Percentiles rank a stretch among this genome's conserved stretches.
Evolutionary conservation across 2,329 filamentous ascomycete species (phyloP).

Genomic region (Diaporthe sp.): DNA sequence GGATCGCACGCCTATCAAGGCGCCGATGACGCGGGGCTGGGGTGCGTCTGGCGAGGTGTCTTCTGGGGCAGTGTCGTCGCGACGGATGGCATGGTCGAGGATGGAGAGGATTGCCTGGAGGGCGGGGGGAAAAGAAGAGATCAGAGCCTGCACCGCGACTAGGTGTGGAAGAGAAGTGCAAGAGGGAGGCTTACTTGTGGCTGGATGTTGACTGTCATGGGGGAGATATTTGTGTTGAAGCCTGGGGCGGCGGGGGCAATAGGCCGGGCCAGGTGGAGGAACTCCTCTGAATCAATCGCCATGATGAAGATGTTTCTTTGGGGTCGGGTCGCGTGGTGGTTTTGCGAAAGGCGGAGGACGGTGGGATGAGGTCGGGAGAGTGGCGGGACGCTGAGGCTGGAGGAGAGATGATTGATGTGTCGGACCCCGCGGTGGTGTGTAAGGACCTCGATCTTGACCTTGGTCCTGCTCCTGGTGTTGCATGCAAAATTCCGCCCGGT

Average conservation of each 20-base stretch:
- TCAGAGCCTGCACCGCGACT: slow-evolving; percentile 13
- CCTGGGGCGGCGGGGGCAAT: slow-evolving; percentile 85
- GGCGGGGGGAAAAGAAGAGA: slow-evolving; percentile 16
- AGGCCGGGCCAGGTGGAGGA: slow-evolving; percentile 94
- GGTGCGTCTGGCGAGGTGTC: slow-evolving; percentile 68
- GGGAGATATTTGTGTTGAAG: slow-evolving; percentile 87
- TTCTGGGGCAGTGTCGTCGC: slow-evolving; percentile 68
- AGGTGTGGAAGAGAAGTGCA: slow-evolving; percentile 6
- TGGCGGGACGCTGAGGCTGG: slow-evolving; percentile 42
- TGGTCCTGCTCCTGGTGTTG: slow-evolving; percentile 39
- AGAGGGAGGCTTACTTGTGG: slow-evolving; percentile 79
- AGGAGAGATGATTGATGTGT: slow-evolving; percentile 32
- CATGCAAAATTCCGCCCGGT: slow-evolving; percentile 55
- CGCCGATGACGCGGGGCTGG: slow-evolving; percentile 91
- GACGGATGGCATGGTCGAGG: slow-evolving; percentile 93
- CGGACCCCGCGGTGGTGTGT: slow-evolving; percentile 40
- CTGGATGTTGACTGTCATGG: slow-evolving; percentile 94
- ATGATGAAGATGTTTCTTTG: slow-evolving; percentile 70
- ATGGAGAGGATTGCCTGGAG: slow-evolving; percentile 78
- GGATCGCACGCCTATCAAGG: slow-evolving; percentile 90
- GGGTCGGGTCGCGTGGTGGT: slow-evolving; percentile 42
- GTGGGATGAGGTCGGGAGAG: slow-evolving; percentile 40
- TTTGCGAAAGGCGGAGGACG: slow-evolving; percentile 44
- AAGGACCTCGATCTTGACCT: slow-evolving; percentile 33
- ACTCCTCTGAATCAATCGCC: slow-evolving; percentile 84